These are phyloP conservation scores for Arthrocladium fulminans DNA, from an alignment of 2,329 filamentous ascomycete species.

Conservation along the genomic window DNA sequence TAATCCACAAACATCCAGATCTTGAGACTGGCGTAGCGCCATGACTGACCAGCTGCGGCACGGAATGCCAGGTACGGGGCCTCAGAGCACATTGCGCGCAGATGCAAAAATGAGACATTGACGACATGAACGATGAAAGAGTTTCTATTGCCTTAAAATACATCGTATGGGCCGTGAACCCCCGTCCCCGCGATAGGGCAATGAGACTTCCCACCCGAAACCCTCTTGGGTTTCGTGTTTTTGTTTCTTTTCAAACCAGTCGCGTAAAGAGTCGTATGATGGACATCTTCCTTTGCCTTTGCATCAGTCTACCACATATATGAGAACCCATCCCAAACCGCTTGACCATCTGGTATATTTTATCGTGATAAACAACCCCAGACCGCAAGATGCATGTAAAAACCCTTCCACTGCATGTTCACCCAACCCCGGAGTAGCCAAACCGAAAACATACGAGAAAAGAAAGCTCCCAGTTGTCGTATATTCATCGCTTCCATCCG, in stretches of 20 bases:
- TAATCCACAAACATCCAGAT: too few relatives aligned
- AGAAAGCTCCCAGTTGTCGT: conserved; percentile 1
- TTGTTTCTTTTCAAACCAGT: conserved; percentile 8
- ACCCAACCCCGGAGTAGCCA: background rate
- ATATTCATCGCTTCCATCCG: conserved; percentile 13
- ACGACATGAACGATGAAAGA: background rate
- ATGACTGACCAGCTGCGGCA: too few relatives aligned
- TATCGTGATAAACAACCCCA: conserved; percentile 2
- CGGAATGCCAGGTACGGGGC: too few relatives aligned
- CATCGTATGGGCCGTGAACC: conserved; percentile 7
- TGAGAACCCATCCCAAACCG: conserved; percentile 3
- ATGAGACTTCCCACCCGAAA: background rate
- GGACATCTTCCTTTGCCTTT: conserved; percentile 5
- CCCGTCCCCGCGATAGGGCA: conserved; percentile 4
- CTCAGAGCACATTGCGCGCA: too few relatives aligned
- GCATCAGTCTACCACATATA: conserved; percentile 6
- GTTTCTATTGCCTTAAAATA: conserved; percentile 11
- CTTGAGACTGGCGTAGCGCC: too few relatives aligned
- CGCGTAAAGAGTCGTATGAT: conserved; percentile 9
- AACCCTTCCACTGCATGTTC: background rate
- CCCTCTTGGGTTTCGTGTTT: conserved; percentile 8
- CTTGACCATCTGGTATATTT: conserved; percentile 9
- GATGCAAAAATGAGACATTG: too few relatives aligned
- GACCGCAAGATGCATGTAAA: conserved; percentile 5
- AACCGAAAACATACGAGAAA: conserved; percentile 1